A percentile compares a stretch with the other conserved stretches of the same genome.
phyloP scores from a whole-genome alignment of 345 rosid genomes.

The Trapa incisa region DNA sequence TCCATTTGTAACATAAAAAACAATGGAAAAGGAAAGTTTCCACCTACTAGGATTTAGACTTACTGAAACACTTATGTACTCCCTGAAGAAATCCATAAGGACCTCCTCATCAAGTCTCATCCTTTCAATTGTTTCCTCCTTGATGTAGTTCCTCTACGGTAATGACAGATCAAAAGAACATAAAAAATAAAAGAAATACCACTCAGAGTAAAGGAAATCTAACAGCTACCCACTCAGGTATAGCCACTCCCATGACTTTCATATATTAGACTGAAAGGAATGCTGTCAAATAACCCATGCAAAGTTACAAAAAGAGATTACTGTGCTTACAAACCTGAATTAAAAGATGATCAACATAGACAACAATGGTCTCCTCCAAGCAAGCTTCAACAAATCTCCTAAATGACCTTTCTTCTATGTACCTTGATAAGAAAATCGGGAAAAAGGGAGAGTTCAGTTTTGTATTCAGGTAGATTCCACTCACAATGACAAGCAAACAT shows the following conservation, averaged over 20 bases:
- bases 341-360: conserved; percentile 82
- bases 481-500: not conserved
- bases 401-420: conserved; percentile 89
- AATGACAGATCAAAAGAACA: conserved; percentile 2
- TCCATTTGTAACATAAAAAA: not conserved
- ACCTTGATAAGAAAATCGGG: conserved; percentile 39
- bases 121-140: conserved; percentile 92
- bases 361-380: conserved; percentile 78
- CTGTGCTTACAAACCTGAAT: conserved; percentile 43
- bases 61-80: conserved; percentile 79
- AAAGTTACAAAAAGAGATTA: not conserved
- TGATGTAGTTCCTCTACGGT: conserved; percentile 69
- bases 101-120: conserved; percentile 96
- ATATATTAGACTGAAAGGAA: not conserved
- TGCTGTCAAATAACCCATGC: not conserved
- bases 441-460: conserved; percentile 9
- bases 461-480: not conserved
- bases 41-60: conserved; percentile 15
- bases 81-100: conserved; percentile 91
- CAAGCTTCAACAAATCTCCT: conserved; percentile 94
- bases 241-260: not conserved
- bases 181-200: not conserved
- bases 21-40: not conserved
- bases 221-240: not conserved
- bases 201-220: not conserved